Evolutionary conservation across 2,329 filamentous ascomycete species (phyloP).

Genomic region (Fusarium drepaniforme): DNA sequence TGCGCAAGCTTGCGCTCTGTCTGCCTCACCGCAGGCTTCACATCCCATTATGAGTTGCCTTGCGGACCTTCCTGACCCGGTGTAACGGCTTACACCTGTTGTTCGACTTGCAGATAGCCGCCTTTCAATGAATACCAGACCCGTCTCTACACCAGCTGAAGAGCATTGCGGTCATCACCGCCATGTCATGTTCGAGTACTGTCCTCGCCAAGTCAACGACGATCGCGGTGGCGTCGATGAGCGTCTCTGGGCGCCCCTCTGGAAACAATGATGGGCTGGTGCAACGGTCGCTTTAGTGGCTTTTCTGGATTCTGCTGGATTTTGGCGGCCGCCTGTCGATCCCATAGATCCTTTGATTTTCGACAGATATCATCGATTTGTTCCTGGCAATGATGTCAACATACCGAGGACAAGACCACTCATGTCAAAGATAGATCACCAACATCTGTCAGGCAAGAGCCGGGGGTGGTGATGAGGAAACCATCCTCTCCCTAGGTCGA

Average conservation of each 20-base stretch:
- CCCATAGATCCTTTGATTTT: conserved; percentile 70
- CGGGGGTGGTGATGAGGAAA: conserved; percentile 69
- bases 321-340: conserved; percentile 64
- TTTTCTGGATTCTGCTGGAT: conserved; percentile 60
- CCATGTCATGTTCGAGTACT: conserved; percentile 27
- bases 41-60: conserved; percentile 28
- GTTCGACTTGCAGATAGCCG: conserved; percentile 10
- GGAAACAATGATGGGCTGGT: conserved; percentile 65
- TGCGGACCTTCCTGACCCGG: conserved; percentile 26
- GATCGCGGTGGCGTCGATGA: conserved; percentile 44
- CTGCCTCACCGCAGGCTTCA: conserved; percentile 36
- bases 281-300: conserved; percentile 67
- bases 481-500: conserved; percentile 68
- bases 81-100: conserved; percentile 13
- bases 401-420: conserved; percentile 8
- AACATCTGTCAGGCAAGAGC: conserved; percentile 70
- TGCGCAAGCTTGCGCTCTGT: conserved; percentile 26
- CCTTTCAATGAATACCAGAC: conserved; percentile 6
- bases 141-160: conserved; percentile 14
- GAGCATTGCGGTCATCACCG: conserved; percentile 11
- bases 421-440: conserved; percentile 44
- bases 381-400: conserved; percentile 57
- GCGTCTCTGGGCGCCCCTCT: conserved; percentile 42
- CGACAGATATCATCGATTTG: conserved; percentile 73
- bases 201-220: conserved; percentile 40